Evolutionary conservation across 441 rosid genomes (phyloP).

Genomic region (Metrosideros polymorpha): DNA sequence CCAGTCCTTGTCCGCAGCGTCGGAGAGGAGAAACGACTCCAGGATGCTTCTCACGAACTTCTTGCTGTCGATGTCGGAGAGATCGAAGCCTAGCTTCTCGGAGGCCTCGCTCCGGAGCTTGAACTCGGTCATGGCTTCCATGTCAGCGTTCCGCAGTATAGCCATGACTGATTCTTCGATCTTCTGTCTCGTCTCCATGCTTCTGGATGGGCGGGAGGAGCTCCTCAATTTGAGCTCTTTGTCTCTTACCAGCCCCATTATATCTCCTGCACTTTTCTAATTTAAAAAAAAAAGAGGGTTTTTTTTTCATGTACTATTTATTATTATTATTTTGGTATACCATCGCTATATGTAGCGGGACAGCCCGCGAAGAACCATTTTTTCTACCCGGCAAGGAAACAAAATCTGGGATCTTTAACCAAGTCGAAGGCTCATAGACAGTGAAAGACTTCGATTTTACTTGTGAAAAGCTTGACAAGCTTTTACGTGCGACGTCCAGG

Average conservation of each 20-base stretch:
- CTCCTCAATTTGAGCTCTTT: not conserved
- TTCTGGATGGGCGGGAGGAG: not conserved
- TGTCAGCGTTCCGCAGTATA: constrained; percentile 41
- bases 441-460: not conserved
- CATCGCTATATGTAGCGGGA: not conserved
- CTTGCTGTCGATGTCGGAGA: constrained; percentile 27
- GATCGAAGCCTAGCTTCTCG: constrained; percentile 46
- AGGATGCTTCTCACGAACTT: constrained; percentile 45
- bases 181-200: constrained; percentile 13
- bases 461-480: not conserved
- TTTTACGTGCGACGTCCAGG: not conserved
- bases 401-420: not conserved
- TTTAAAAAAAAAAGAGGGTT: not conserved
- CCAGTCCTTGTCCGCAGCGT: constrained; percentile 1
- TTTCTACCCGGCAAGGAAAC: not conserved
- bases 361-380: not conserved
- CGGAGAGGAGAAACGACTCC: constrained; percentile 53
- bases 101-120: constrained; percentile 51
- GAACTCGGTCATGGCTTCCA: constrained; percentile 67
- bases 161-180: constrained; percentile 48
- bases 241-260: not conserved
- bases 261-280: not conserved
- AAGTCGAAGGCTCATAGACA: not conserved
- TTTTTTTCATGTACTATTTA: too few relatives aligned
- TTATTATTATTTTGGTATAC: not conserved